Percentiles rank a stretch among this genome's conserved stretches.
These are phyloP conservation scores for Chenopodium formosanum DNA, from an alignment of 148 eudicot genomes.

Conservation along the genomic window DNA sequence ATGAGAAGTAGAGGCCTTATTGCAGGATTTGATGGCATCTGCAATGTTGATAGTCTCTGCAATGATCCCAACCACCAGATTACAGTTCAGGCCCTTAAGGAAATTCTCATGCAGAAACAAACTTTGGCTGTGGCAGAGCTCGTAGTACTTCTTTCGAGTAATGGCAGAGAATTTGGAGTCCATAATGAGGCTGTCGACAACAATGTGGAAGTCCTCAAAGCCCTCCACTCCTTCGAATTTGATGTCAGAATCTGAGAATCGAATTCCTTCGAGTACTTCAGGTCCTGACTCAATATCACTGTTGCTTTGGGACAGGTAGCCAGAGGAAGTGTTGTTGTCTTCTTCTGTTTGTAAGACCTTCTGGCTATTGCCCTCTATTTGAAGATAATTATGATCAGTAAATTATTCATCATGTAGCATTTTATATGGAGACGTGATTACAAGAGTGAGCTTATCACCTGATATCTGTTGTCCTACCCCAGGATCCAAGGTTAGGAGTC, in stretches of 20 bases:
- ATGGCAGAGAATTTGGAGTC: slow-evolving; percentile 41
- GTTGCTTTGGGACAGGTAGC: slow-evolving; percentile 3
- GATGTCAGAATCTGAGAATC: slow-evolving; percentile 27
- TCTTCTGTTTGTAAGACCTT: slow-evolving; percentile 23
- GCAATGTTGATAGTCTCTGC: slow-evolving; percentile 47
- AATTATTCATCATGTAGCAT: background rate
- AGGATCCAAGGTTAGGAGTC: slow-evolving; percentile 22
- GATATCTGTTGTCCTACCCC: slow-evolving; percentile 11
- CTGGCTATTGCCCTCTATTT: slow-evolving; percentile 13
- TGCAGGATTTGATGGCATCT: slow-evolving; percentile 48
- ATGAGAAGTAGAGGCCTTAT: slow-evolving; percentile 5
- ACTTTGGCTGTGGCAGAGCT: slow-evolving; percentile 45
- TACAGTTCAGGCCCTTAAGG: slow-evolving; percentile 33
- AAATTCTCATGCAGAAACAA: slow-evolving; percentile 43
- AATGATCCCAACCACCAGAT: slow-evolving; percentile 44
- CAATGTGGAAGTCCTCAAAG: slow-evolving; percentile 38
- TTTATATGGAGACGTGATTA: background rate
- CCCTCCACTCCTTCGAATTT: slow-evolving; percentile 11
- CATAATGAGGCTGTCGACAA: slow-evolving; percentile 33
- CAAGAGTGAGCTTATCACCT: slow-evolving; percentile 19
- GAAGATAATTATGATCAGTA: background rate
- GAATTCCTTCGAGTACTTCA: slow-evolving; percentile 30
- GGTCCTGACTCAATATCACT: slow-evolving; percentile 18
- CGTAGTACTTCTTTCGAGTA: slow-evolving; percentile 44
- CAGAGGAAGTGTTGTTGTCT: background rate